Conservation (phyloP, 306 rosid genomes). For the Cyamopsis tetragonoloba region DNA sequence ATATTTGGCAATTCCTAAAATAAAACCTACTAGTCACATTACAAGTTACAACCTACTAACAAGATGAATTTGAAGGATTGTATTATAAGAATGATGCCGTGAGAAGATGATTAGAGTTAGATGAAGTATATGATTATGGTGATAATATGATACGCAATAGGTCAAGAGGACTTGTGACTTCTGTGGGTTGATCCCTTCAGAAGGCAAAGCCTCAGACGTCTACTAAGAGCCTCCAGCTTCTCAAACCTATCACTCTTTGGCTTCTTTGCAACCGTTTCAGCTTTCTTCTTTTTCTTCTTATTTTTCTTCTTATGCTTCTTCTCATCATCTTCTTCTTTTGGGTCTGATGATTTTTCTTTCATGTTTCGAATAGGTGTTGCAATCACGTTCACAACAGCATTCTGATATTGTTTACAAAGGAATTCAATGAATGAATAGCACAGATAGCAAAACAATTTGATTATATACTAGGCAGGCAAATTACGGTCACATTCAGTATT, state of each 20-base stretch:
- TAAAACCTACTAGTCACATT: constrained; percentile 5
- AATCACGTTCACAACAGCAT: constrained; percentile 39
- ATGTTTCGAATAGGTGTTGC: constrained; percentile 55
- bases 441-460: background rate
- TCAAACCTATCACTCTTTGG: constrained; percentile 62
- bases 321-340: constrained; percentile 43
- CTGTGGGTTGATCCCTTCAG: constrained; percentile 58
- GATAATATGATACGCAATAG: constrained; percentile 23
- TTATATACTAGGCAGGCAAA: background rate
- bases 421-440: background rate
- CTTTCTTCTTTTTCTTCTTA: constrained; percentile 43
- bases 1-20: constrained; percentile 22
- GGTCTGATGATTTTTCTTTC: constrained; percentile 36
- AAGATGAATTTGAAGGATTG: constrained; percentile 5
- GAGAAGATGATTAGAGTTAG: constrained; percentile 8
- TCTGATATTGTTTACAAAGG: constrained; percentile 34
- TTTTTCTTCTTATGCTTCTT: constrained; percentile 34
- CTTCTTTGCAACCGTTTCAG: constrained; percentile 43
- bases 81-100: background rate
- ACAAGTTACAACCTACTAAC: background rate
- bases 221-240: constrained; percentile 80
- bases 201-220: constrained; percentile 72
- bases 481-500: background rate
- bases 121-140: background rate
- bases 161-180: constrained; percentile 51